phyloP scores from a whole-genome alignment of 495 filamentous ascomycete genomes.

The Penicillium desertorum region DNA sequence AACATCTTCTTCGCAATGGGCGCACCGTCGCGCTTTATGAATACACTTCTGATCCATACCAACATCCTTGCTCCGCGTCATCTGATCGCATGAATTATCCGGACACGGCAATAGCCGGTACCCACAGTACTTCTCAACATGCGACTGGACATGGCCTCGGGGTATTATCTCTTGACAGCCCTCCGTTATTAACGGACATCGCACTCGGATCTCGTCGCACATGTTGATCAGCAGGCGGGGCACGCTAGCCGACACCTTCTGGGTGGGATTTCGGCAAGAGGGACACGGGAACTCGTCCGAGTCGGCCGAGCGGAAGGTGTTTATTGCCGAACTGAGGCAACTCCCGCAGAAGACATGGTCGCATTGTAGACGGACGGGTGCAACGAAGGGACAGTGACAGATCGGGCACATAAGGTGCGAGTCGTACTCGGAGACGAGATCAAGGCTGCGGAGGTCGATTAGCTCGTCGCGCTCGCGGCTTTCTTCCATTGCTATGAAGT shows the following conservation, averaged over 20 bases:
- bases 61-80: slow-evolving; percentile 50
- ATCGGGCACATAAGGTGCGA: slow-evolving; percentile 81
- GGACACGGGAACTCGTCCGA: slow-evolving; percentile 48
- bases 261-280: slow-evolving; percentile 44
- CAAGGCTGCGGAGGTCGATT: slow-evolving; percentile 67
- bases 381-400: slow-evolving; percentile 71
- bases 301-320: slow-evolving; percentile 37
- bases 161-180: slow-evolving; percentile 65
- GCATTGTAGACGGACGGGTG: slow-evolving; percentile 70
- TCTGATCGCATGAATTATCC: slow-evolving; percentile 46
- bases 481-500: slow-evolving; percentile 39
- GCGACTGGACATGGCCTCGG: slow-evolving; percentile 67
- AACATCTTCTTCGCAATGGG: slow-evolving; percentile 52
- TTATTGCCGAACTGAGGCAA: slow-evolving; percentile 65
- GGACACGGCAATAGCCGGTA: slow-evolving; percentile 67
- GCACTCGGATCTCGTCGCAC: slow-evolving; percentile 73
- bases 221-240: slow-evolving; percentile 60
- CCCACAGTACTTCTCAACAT: slow-evolving; percentile 73
- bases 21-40: slow-evolving; percentile 55
- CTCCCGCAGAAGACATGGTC: slow-evolving; percentile 74
- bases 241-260: slow-evolving; percentile 40
- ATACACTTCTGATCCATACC: slow-evolving; percentile 48
- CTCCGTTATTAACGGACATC: slow-evolving; percentile 61
- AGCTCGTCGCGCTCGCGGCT: slow-evolving; percentile 30
- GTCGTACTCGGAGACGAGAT: slow-evolving; percentile 68